Evolutionary conservation across 2,329 filamentous ascomycete species (phyloP).

Genomic region (Scedosporium dehoogii): DNA sequence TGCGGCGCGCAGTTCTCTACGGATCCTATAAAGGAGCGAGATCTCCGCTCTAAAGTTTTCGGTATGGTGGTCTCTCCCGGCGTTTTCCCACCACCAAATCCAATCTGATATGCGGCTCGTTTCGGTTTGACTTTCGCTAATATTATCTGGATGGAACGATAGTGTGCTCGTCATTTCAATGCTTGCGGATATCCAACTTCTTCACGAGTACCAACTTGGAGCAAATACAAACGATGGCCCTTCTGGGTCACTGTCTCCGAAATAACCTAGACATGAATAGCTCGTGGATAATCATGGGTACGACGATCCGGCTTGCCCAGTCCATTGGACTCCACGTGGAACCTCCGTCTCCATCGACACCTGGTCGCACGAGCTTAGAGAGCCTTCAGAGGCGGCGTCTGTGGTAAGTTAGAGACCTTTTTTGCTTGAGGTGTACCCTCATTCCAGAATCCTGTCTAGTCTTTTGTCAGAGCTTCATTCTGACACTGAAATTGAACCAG

Average conservation of each 20-base stretch:
- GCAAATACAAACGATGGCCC: conserved; percentile 3
- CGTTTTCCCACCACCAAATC: not conserved
- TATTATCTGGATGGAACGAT: not conserved
- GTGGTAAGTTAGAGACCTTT: not conserved
- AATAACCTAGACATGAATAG: conserved; percentile 6
- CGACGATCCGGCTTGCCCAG: conserved; percentile 1
- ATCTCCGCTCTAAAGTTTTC: conserved; percentile 5
- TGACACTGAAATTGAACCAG: not conserved
- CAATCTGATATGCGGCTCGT: not conserved
- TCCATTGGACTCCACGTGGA: conserved; percentile 3
- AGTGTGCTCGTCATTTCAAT: conserved; percentile 3
- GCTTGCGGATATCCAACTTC: conserved; percentile 2
- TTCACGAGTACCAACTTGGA: not conserved
- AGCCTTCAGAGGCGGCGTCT: not conserved
- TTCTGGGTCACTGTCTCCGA: conserved; percentile 2
- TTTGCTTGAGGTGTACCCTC: not conserved
- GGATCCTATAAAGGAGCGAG: conserved; percentile 3
- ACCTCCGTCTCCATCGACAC: not conserved
- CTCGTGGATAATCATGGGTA: conserved; percentile 3
- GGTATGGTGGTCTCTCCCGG: not conserved
- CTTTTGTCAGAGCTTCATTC: too few species aligned
- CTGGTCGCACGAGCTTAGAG: not conserved
- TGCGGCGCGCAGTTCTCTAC: conserved; percentile 4
- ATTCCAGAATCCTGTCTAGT: too few species aligned
- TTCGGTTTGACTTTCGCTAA: not conserved